These are phyloP conservation scores for Brettanomyces naardenensis DNA, from an alignment of 805 yeast species.

Conservation along the genomic window DNA sequence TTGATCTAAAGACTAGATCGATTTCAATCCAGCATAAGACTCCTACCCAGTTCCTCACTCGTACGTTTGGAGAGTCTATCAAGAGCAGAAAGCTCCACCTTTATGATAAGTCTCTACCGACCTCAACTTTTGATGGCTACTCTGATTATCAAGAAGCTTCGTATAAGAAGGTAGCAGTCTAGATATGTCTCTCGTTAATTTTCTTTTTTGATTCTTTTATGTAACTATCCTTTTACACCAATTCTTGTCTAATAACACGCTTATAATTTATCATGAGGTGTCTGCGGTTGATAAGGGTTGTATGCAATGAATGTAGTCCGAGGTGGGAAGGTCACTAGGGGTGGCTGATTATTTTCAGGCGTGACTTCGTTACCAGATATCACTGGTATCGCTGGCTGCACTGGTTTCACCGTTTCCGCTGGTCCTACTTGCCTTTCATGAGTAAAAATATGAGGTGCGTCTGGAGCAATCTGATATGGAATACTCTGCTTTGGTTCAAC, in stretches of 20 bases:
- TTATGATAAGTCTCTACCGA: not conserved
- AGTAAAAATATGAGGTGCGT: too few species aligned
- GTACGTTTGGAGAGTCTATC: not conserved
- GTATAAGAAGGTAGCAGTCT: not conserved
- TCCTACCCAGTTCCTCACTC: conserved; percentile 8
- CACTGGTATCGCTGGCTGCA: too few species aligned
- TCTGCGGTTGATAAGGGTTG: not conserved
- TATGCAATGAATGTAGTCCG: not conserved
- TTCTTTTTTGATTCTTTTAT: not conserved
- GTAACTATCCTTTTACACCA: too few species aligned
- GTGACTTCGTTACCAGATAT: too few species aligned
- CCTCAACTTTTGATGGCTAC: not conserved
- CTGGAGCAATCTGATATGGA: too few species aligned
- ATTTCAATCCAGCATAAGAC: conserved; percentile 42
- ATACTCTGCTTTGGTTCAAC: too few species aligned
- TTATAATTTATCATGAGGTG: too few species aligned
- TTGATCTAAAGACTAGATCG: conserved; percentile 39
- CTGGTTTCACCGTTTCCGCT: too few species aligned
- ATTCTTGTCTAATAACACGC: too few species aligned
- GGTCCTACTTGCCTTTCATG: too few species aligned
- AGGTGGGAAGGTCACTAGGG: too few species aligned
- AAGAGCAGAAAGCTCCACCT: not conserved
- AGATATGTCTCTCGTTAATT: not conserved
- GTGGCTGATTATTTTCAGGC: not conserved
- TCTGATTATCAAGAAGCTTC: not conserved